A percentile compares a stretch with the other conserved stretches of the same genome.
Evolutionary conservation across 352 stramenopile species (phyloP).

Genomic region (Globisporangium nodosum): DNA sequence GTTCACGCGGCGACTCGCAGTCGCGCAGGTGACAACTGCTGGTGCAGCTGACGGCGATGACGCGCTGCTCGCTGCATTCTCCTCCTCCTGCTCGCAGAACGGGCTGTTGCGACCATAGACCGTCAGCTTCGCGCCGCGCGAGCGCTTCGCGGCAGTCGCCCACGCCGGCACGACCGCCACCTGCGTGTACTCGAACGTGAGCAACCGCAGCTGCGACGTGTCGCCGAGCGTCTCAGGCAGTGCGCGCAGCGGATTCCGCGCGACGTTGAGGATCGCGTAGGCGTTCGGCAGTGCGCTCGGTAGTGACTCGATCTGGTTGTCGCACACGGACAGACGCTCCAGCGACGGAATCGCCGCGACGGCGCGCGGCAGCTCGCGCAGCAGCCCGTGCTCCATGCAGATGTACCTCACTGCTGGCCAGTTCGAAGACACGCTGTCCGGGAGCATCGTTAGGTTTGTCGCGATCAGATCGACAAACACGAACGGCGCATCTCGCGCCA

Average conservation of each 20-base stretch:
- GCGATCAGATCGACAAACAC: constrained; percentile 9
- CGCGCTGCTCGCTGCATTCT: neutral
- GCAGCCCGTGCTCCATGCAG: constrained; percentile 9
- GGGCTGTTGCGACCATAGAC: neutral
- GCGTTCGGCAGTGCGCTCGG: neutral
- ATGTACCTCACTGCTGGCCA: constrained; percentile 8
- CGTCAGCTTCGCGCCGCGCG: neutral
- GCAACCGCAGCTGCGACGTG: neutral
- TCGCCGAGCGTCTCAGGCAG: neutral
- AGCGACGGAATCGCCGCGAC: constrained; percentile 3
- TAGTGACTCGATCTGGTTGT: constrained; percentile 5
- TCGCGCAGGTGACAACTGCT: neutral
- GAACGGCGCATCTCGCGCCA: constrained; percentile 8
- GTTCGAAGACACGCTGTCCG: constrained; percentile 3
- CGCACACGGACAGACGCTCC: constrained; percentile 8
- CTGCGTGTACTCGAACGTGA: constrained; percentile 8
- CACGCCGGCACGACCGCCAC: constrained; percentile 2
- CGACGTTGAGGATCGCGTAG: constrained; percentile 6
- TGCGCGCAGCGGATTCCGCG: constrained; percentile 4
- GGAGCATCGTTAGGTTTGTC: constrained; percentile 8
- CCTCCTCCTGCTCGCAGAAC: neutral
- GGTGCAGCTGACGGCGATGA: neutral
- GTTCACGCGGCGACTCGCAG: constrained; percentile 1
- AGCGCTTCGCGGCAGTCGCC: neutral
- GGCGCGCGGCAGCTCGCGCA: constrained; percentile 4